A percentile compares a stretch with the other conserved stretches of the same genome.
phyloP scores from a whole-genome alignment of 177 flowering plant species.

The Vitis hybrid region DNA sequence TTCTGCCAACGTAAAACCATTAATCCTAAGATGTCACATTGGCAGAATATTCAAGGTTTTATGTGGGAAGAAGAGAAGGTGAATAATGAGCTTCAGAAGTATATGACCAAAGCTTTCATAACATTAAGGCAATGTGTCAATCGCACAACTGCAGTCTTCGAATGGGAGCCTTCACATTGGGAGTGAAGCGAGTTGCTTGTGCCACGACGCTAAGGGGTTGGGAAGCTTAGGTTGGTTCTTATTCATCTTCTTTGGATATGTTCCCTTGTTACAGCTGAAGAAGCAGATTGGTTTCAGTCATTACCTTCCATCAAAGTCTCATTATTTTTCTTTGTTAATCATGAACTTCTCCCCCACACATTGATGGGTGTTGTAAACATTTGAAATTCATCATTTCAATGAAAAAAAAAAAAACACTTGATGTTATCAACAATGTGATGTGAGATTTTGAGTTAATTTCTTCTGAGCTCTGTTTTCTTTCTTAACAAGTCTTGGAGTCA shows the following conservation, averaged over 20 bases:
- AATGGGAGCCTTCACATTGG: constrained; percentile 89
- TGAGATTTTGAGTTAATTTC: too few species aligned
- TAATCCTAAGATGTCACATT: too few species aligned
- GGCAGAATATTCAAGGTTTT: too few species aligned
- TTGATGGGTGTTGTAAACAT: too few species aligned
- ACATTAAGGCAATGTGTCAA: constrained; percentile 69
- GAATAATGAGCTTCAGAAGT: constrained; percentile 51
- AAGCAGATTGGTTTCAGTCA: constrained; percentile 1
- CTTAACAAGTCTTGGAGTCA: too few species aligned
- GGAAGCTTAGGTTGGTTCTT: constrained; percentile 50
- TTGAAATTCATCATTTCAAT: too few species aligned
- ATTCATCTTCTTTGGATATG: not conserved
- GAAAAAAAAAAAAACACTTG: too few species aligned
- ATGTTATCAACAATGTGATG: too few species aligned
- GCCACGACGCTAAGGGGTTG: constrained; percentile 75
- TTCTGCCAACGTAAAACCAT: too few species aligned
- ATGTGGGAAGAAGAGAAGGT: too few species aligned
- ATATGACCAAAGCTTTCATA: constrained; percentile 62
- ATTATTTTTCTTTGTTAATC: not conserved
- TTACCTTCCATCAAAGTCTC: not conserved
- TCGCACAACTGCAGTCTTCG: constrained; percentile 69
- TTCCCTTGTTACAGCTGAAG: not conserved
- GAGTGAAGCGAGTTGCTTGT: constrained; percentile 75
- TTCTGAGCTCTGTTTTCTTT: too few species aligned
- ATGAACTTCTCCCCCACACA: too few species aligned